Base-by-base conservation (phyloP, 257 asterid species). In the Cynanchum wilfordii region DNA sequence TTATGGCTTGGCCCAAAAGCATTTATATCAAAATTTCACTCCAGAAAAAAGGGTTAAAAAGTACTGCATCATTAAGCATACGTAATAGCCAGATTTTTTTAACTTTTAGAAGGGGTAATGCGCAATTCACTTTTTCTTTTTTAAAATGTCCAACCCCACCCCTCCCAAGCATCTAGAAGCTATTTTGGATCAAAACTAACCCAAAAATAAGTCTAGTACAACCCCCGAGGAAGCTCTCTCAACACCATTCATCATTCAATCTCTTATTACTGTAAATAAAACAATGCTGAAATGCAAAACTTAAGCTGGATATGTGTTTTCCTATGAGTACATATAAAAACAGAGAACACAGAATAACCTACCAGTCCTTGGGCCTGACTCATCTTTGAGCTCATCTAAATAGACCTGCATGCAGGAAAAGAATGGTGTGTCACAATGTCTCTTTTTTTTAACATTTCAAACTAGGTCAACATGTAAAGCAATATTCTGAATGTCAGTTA, bases 331-430 rank as follows among this genome's bases (percentile, higher is more conserved):
- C 38, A 13, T 52, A 33, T 7, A 50, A 45, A 44, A 24, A 44
- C 57, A 44, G 36, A 75, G 79, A 77, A n/a, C 24, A 66, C 3
- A 38, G 65, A 59, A 72, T 64, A 78, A 73, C 69, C 45, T 87
- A 92, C 96, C 96, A 79, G 80, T 73, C 80, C 82, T 87, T 24
- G 91, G 85, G 55, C 82, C 73, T 54, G 84, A 67, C 70, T 80
- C 93, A 77, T 88, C 98, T 59, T 73, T 69, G 76, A 80, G 81
- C 78, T 80, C 87, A 78, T 89, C 97, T 36, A 80, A 73, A 83
- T 88, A 86, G 75, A 77, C 96, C 96, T 90, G 90, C 73, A 77
- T 68, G 66, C 47, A 66, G 71, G 66, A 70, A 50, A 47, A 64
- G 69, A 36, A 64, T 36, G 20, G 42, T 33, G 44, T 7, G 15